These are phyloP conservation scores for Candida morakotiae DNA, from an alignment of 805 yeast genomes.

Conservation along the genomic window DNA sequence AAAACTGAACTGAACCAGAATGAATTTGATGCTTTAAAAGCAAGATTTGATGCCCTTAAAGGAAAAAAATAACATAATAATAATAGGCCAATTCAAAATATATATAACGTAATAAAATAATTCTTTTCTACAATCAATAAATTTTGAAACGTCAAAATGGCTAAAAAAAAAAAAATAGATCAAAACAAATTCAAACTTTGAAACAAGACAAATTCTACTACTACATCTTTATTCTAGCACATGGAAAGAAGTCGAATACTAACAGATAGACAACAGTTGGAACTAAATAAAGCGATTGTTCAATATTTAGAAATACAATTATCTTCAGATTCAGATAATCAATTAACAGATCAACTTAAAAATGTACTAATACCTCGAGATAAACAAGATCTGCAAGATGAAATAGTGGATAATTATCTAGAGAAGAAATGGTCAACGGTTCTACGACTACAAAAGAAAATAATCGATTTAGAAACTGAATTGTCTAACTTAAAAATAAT, in stretches of 20 bases:
- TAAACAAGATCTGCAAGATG: slow-evolving; percentile 22
- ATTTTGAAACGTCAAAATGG: background rate
- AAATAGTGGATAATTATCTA: slow-evolving; percentile 39
- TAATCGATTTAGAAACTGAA: slow-evolving; percentile 65
- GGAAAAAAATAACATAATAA: background rate
- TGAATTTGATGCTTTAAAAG: slow-evolving; percentile 63
- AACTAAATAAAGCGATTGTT: slow-evolving; percentile 44
- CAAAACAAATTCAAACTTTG: background rate
- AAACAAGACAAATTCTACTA: too few species aligned
- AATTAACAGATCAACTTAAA: slow-evolving; percentile 9
- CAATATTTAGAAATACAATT: slow-evolving; percentile 43
- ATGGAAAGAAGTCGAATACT: slow-evolving; percentile 10
- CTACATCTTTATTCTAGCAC: too few species aligned
- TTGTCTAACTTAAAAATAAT: slow-evolving; percentile 45
- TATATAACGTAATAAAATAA: too few species aligned
- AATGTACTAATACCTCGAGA: slow-evolving; percentile 8
- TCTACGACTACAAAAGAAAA: slow-evolving; percentile 69
- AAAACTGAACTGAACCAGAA: slow-evolving; percentile 18
- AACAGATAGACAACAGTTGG: slow-evolving; percentile 32
- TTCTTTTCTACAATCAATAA: too few species aligned
- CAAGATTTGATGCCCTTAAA: slow-evolving; percentile 74
- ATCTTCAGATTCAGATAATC: slow-evolving; percentile 7
- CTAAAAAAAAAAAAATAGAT: background rate
- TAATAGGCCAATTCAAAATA: background rate
- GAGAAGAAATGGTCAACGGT: slow-evolving; percentile 89